Evolutionary conservation across 345 rosid species (phyloP).

Genomic region (Euclidium syriacum): DNA sequence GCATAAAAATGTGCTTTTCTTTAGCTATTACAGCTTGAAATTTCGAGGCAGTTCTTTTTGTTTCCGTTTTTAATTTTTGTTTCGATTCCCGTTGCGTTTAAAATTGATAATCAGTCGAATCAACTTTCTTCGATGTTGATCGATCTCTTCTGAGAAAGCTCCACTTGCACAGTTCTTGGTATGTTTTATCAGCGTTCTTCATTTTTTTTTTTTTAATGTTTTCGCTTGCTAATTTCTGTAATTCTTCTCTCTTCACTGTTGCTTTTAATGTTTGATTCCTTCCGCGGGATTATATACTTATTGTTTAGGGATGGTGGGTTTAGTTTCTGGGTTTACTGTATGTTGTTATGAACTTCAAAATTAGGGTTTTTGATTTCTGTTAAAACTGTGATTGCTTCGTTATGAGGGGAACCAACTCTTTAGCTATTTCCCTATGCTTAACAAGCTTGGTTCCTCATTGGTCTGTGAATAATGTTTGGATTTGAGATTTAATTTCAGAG

Average conservation of each 20-base stretch:
- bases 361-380: too few relatives aligned
- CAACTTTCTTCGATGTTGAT: conserved; percentile 5
- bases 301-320: neutral
- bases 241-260: neutral
- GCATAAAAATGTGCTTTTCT: neutral
- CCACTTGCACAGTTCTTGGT: conserved; percentile 21
- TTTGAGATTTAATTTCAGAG: neutral
- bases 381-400: neutral
- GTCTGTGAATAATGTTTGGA: neutral
- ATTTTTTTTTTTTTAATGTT: neutral
- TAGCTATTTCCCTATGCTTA: neutral
- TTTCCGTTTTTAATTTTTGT: neutral
- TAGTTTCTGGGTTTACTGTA: neutral
- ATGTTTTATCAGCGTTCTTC: conserved; percentile 16
- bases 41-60: neutral
- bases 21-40: conserved; percentile 24
- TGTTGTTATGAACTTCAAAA: neutral
- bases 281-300: neutral
- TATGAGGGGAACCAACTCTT: neutral
- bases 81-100: neutral
- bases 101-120: neutral
- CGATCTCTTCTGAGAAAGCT: neutral
- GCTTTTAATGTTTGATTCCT: neutral
- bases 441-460: neutral
- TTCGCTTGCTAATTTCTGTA: neutral